Evolutionary conservation across 208 protist species (phyloP).

Genomic region (Trichomonas tenax): DNA sequence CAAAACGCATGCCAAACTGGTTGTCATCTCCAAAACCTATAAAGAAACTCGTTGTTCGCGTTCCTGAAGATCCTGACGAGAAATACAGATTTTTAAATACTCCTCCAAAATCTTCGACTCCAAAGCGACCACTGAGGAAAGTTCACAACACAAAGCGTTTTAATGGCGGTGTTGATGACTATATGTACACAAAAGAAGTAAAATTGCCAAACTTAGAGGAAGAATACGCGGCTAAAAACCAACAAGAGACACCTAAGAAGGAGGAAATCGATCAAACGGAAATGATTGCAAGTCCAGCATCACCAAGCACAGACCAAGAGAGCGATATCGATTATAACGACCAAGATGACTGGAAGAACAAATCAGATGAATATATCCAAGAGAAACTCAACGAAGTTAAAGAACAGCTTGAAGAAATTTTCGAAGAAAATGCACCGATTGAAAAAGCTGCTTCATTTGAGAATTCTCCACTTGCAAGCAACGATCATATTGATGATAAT

Average conservation of each 20-base stretch:
- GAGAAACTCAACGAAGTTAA: neutral
- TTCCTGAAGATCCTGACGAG: neutral
- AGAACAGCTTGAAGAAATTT: neutral
- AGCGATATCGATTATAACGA: neutral
- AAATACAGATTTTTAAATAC: neutral
- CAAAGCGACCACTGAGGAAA: neutral
- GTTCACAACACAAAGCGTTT: neutral
- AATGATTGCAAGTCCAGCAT: neutral
- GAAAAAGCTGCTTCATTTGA: neutral
- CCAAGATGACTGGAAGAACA: neutral
- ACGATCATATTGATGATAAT: neutral
- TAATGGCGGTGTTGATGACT: neutral
- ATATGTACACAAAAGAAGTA: neutral
- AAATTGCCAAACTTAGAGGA: neutral
- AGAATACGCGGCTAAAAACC: neutral
- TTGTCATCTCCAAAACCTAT: neutral
- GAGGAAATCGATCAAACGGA: neutral
- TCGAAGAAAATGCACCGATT: neutral
- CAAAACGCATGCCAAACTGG: neutral
- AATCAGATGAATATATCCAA: neutral
- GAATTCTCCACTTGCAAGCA: neutral
- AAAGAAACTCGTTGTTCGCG: neutral
- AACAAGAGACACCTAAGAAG: neutral
- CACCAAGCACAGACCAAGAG: neutral
- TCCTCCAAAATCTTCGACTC: neutral